Conservation (phyloP, 208 protist genomes). For the Blechomonas ayalai region DNA sequence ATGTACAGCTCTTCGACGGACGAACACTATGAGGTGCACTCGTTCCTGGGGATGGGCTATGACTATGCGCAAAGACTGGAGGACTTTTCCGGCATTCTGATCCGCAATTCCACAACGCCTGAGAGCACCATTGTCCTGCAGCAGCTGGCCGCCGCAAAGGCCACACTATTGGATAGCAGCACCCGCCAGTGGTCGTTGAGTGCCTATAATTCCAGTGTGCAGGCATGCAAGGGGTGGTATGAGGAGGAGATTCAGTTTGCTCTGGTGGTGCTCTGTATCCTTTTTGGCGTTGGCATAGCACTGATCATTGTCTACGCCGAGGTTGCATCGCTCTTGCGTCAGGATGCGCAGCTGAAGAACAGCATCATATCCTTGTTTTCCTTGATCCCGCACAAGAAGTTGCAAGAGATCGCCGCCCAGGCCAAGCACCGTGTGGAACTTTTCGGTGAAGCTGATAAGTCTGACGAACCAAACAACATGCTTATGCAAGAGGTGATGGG, state of each 20-base stretch:
- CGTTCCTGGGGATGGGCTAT: slow-evolving; percentile 6
- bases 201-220: slow-evolving; percentile 9
- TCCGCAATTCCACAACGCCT: not conserved
- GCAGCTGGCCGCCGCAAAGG: not conserved
- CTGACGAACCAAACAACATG: too few relatives aligned
- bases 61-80: slow-evolving; percentile 3
- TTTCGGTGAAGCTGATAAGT: not conserved
- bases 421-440: slow-evolving; percentile 7
- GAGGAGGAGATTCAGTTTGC: not conserved
- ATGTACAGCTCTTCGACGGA: not conserved
- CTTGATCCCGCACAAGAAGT: slow-evolving; percentile 5
- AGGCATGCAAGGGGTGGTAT: slow-evolving; percentile 4
- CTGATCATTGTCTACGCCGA: not conserved
- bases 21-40: not conserved
- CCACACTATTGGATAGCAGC: not conserved
- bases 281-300: slow-evolving; percentile 5
- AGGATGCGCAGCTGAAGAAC: slow-evolving; percentile 7
- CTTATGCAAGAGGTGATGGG: too few relatives aligned
- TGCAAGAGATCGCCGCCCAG: slow-evolving; percentile 4
- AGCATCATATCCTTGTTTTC: slow-evolving; percentile 8
- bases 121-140: not conserved
- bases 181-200: not conserved
- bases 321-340: not conserved
- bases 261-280: not conserved
- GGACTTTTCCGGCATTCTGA: slow-evolving; percentile 1